Evolutionary conservation across 345 rosid species (phyloP), one percentile per base, ranked within the genome.

Genomic region (Cardamine occulta): DNA sequence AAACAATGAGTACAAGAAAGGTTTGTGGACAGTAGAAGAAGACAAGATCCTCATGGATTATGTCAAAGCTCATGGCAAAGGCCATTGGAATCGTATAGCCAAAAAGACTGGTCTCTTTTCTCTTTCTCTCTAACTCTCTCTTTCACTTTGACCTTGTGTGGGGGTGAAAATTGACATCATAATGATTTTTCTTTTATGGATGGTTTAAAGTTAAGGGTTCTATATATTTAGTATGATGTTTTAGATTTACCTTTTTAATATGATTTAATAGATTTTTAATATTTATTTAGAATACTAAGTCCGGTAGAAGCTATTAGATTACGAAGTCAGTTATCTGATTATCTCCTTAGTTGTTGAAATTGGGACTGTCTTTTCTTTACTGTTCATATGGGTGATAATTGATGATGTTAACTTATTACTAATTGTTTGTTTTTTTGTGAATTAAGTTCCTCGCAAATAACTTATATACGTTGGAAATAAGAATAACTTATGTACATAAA

Each of bases 21-120:
- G 86, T 62, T 69, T 83, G 55, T 83, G 86, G 86, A 83, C 84
- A 51, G 82, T 44, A 35, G 86, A 80, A 71, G 86, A 83, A 74
- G 86, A 83, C 68, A 80, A 74, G 68, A 79, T 85, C 67, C 83
- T 88, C 63, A 70, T 69, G 74, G 89, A 85, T 71, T 83, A 83
- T 81, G 81, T 88, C 47, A 74, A 55, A 60, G 18, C 78, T 58
- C 86, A 88, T 77, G 91, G 89, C 73, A 86, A 84, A 74, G 88
- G 89, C 56, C 87, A 88, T 26, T 88, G 91, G 91, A 86, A 83
- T 79, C 89, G 84, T 3, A 72, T 83, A 8, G 81, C 88, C 60
- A 80, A 83, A 70, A 48, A 78, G 49, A 79, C 91, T 73, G 91
- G 91, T 85, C 67, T 60, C 65, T 19, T 26, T 24, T 23, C 5